phyloP scores from a whole-genome alignment of 2,329 filamentous ascomycete genomes.

The Fusarium liriodendri region DNA sequence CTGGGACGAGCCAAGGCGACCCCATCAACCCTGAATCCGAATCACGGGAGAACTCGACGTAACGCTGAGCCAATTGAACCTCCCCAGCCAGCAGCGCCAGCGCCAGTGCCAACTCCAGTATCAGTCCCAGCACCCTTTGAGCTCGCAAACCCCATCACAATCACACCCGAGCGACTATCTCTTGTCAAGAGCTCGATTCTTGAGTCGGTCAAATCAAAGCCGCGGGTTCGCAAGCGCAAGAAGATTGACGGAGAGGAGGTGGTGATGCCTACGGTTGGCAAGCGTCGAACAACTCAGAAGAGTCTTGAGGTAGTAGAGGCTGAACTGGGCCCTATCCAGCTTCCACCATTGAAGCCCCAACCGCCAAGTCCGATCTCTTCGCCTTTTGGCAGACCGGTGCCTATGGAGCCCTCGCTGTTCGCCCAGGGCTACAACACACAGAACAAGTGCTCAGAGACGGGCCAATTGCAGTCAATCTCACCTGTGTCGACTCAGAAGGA shows the following conservation, averaged over 20 bases:
- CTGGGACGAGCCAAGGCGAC: conserved; percentile 44
- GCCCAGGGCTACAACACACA: conserved; percentile 4
- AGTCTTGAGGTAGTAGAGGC: conserved; percentile 9
- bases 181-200: conserved; percentile 57
- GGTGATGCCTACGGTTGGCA: conserved; percentile 37
- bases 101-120: not conserved
- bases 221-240: conserved; percentile 60
- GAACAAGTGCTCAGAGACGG: conserved; percentile 28
- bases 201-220: conserved; percentile 62
- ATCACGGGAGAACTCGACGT: conserved; percentile 48
- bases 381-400: conserved; percentile 37
- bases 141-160: not conserved
- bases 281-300: conserved; percentile 28
- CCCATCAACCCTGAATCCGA: conserved; percentile 51
- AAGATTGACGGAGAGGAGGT: conserved; percentile 55
- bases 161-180: conserved; percentile 17
- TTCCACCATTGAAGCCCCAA: conserved; percentile 47
- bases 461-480: conserved; percentile 33
- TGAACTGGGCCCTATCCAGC: conserved; percentile 33
- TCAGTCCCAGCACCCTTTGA: not conserved
- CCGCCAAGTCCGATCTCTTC: conserved; percentile 21
- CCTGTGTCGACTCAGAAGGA: conserved; percentile 12
- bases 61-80: conserved; percentile 25
- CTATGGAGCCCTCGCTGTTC: conserved; percentile 44
- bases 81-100: not conserved